These are phyloP conservation scores for Fusarium foetens DNA, from an alignment of 2,329 filamentous ascomycete genomes.

Conservation along the genomic window DNA sequence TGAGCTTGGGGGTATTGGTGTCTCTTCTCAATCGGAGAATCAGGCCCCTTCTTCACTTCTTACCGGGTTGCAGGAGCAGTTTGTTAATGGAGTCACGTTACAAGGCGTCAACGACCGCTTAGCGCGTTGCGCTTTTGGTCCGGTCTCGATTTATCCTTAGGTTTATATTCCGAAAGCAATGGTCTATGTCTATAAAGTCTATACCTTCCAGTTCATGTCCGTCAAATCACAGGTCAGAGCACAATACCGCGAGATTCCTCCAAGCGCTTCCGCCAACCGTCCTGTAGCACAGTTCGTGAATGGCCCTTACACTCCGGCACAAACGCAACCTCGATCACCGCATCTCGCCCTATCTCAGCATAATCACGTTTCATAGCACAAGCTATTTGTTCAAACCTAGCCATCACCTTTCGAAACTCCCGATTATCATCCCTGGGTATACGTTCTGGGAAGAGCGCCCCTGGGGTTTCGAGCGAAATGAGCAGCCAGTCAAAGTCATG, in stretches of 20 bases:
- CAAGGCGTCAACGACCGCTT: accelerated
- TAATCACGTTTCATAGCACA: not conserved
- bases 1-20: too few species aligned
- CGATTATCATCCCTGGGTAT: too few species aligned
- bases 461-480: too few species aligned
- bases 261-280: too few species aligned
- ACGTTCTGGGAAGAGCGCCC: too few species aligned
- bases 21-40: too few species aligned
- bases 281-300: not conserved
- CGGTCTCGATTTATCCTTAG: not conserved
- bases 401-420: not conserved
- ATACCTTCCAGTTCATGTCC: not conserved
- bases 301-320: not conserved
- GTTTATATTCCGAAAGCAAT: not conserved
- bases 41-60: not conserved
- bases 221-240: too few species aligned
- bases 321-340: slow-evolving; percentile 9
- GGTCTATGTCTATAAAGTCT: slow-evolving; percentile 8
- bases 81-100: too few species aligned
- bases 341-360: not conserved
- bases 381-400: not conserved
- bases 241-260: too few species aligned
- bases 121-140: not conserved
- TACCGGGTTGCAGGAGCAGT: not conserved
- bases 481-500: not conserved